Evolutionary conservation across 352 stramenopile species (phyloP).

Genomic region (Phytophthora hybrid): DNA sequence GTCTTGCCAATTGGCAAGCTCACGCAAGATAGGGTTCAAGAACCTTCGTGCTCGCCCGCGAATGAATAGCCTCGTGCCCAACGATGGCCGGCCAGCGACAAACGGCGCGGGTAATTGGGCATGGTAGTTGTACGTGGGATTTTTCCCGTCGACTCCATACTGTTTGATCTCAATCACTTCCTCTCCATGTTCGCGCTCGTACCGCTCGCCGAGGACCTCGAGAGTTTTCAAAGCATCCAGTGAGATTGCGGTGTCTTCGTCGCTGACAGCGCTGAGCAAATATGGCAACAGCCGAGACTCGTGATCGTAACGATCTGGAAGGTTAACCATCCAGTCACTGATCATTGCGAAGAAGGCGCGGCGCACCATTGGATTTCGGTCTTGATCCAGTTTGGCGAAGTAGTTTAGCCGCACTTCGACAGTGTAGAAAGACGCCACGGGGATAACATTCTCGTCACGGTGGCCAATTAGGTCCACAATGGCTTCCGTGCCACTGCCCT

Average conservation of each 20-base stretch:
- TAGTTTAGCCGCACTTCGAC: slow-evolving; percentile 92
- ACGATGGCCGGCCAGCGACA: slow-evolving; percentile 64
- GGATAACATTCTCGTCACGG: slow-evolving; percentile 95
- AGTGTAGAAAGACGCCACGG: slow-evolving; percentile 94
- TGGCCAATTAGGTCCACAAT: slow-evolving; percentile 96
- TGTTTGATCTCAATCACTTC: slow-evolving; percentile 95
- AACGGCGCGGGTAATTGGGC: slow-evolving; percentile 88
- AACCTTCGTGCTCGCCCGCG: slow-evolving; percentile 91
- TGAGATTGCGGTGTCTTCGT: slow-evolving; percentile 64
- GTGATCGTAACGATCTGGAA: slow-evolving; percentile 96
- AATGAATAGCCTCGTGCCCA: slow-evolving; percentile 93
- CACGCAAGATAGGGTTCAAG: slow-evolving; percentile 86
- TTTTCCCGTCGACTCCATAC: slow-evolving; percentile 94
- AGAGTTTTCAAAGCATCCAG: slow-evolving; percentile 79
- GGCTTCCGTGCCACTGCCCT: slow-evolving; percentile 94
- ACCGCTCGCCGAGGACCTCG: slow-evolving; percentile 59
- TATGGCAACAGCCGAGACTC: slow-evolving; percentile 95
- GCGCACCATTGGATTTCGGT: slow-evolving; percentile 86
- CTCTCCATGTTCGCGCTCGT: slow-evolving; percentile 74
- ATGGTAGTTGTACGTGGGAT: slow-evolving; percentile 87
- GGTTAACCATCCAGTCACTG: slow-evolving; percentile 87
- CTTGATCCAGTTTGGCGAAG: slow-evolving; percentile 92
- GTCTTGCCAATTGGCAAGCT: slow-evolving; percentile 94
- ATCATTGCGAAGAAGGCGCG: slow-evolving; percentile 90
- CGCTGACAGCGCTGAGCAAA: slow-evolving; percentile 90